phyloP scores from a whole-genome alignment of 1,284 basidiomycete species.

The Sanghuangporus weigelae region DNA sequence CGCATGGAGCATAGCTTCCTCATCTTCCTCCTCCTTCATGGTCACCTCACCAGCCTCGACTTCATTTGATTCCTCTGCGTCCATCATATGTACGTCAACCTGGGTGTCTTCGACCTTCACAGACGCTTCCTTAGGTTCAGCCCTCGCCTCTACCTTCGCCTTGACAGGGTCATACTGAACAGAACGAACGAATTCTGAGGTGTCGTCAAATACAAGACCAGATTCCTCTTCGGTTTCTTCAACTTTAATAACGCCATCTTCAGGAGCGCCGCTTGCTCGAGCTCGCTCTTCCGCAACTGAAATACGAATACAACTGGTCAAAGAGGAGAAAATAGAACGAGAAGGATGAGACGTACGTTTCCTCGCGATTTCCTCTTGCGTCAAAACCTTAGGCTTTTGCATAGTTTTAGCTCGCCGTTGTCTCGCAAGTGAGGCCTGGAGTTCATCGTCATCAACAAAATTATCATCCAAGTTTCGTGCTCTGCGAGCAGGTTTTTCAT shows the following conservation, averaged over 20 bases:
- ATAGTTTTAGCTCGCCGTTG: slow-evolving; percentile 73
- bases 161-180: slow-evolving; percentile 63
- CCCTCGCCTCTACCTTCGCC: slow-evolving; percentile 48
- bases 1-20: slow-evolving; percentile 67
- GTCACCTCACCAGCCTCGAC: slow-evolving; percentile 74
- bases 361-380: slow-evolving; percentile 81
- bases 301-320: slow-evolving; percentile 8
- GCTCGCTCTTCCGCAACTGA: slow-evolving; percentile 65
- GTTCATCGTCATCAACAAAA: slow-evolving; percentile 97
- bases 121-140: slow-evolving; percentile 31
- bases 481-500: slow-evolving; percentile 59
- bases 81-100: slow-evolving; percentile 52
- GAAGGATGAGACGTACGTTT: slow-evolving; percentile 54
- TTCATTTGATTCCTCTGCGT: slow-evolving; percentile 66
- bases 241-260: slow-evolving; percentile 44
- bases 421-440: slow-evolving; percentile 88
- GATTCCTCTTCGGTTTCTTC: slow-evolving; percentile 53
- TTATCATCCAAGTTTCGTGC: slow-evolving; percentile 74
- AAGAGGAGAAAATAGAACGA: slow-evolving; percentile 15
- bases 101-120: slow-evolving; percentile 37
- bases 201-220: slow-evolving; percentile 90
- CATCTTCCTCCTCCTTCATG: slow-evolving; percentile 74
- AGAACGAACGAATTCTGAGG: slow-evolving; percentile 92
- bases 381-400: slow-evolving; percentile 71
- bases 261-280: slow-evolving; percentile 43